Percentiles rank a stretch among this genome's conserved stretches.
phyloP scores from a whole-genome alignment of 2,329 filamentous ascomycete genomes.

The Pestalotiopsis sp. region DNA sequence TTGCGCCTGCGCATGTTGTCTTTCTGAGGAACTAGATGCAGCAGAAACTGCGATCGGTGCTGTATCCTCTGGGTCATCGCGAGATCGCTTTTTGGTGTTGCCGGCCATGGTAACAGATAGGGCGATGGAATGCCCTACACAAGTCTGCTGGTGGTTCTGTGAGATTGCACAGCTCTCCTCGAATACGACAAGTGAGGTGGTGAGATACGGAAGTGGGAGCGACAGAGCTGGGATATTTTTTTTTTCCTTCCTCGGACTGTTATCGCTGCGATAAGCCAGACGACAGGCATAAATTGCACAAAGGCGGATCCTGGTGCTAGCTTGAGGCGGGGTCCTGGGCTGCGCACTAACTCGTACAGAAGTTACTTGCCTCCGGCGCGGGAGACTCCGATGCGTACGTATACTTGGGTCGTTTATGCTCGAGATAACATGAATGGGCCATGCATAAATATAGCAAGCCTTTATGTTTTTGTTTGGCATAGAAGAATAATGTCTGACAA shows the following conservation, averaged over 20 bases:
- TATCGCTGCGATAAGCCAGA: constrained; percentile 6
- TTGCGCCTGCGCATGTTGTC: not conserved
- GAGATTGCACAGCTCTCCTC: not conserved
- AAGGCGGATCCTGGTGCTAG: not conserved
- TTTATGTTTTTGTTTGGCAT: no score
- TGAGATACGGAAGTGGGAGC: not conserved
- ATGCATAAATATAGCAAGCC: no score
- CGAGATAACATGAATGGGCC: no score
- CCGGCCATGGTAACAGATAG: not conserved
- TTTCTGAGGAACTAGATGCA: not conserved
- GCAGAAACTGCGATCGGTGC: constrained; percentile 17
- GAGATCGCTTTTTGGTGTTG: not conserved
- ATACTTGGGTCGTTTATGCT: no score
- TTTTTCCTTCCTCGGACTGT: not conserved
- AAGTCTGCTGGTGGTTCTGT: not conserved
- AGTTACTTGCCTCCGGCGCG: no score
- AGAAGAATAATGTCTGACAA: no score
- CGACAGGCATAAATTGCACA: not conserved
- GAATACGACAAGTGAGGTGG: not conserved
- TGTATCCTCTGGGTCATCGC: constrained; percentile 14
- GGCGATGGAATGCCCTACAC: not conserved
- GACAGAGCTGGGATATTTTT: not conserved
- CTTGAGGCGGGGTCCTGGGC: not conserved
- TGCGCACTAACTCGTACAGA: no score
- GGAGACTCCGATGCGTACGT: no score